phyloP scores from a whole-genome alignment of 2,329 filamentous ascomycete species.

The Alternaria triticina region DNA sequence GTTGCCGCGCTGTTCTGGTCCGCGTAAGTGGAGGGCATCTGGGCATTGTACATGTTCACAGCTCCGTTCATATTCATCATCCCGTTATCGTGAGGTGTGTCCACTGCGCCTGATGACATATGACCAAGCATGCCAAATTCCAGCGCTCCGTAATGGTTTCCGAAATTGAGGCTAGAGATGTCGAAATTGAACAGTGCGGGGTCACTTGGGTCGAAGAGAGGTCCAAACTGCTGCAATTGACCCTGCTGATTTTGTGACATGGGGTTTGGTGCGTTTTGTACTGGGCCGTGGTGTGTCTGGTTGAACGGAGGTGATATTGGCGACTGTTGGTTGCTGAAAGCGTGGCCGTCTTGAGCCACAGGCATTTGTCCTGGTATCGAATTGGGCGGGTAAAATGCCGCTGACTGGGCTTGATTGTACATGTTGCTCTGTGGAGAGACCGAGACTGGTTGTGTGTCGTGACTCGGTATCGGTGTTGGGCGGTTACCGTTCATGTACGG shows the following conservation, averaged over 20 bases:
- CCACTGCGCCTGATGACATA: slow-evolving; percentile 90
- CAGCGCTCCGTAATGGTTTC: slow-evolving; percentile 92
- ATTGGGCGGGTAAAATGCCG: slow-evolving; percentile 50
- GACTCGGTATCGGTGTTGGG: slow-evolving; percentile 44
- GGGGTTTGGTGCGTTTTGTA: slow-evolving; percentile 58
- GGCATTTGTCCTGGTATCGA: slow-evolving; percentile 49
- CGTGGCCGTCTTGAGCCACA: slow-evolving; percentile 53
- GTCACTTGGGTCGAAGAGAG: slow-evolving; percentile 88
- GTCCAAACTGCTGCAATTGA: slow-evolving; percentile 56
- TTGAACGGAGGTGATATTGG: slow-evolving; percentile 78
- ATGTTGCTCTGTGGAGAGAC: slow-evolving; percentile 49
- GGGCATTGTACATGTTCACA: slow-evolving; percentile 48
- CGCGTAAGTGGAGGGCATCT: slow-evolving; percentile 42
- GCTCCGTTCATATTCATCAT: slow-evolving; percentile 44
- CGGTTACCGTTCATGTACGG: slow-evolving; percentile 59
- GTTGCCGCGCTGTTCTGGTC: slow-evolving; percentile 36
- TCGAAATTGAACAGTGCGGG: slow-evolving; percentile 95
- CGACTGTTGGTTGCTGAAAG: slow-evolving; percentile 71
- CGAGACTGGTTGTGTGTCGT: slow-evolving; percentile 31
- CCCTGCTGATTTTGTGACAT: slow-evolving; percentile 48
- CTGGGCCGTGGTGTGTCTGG: slow-evolving; percentile 55
- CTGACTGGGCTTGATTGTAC: slow-evolving; percentile 50
- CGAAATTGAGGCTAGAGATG: slow-evolving; percentile 90
- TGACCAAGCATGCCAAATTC: slow-evolving; percentile 97
- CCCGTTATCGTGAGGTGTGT: slow-evolving; percentile 70